Conservation (phyloP, 306 rosid genomes). For the Rubus idaeus region DNA sequence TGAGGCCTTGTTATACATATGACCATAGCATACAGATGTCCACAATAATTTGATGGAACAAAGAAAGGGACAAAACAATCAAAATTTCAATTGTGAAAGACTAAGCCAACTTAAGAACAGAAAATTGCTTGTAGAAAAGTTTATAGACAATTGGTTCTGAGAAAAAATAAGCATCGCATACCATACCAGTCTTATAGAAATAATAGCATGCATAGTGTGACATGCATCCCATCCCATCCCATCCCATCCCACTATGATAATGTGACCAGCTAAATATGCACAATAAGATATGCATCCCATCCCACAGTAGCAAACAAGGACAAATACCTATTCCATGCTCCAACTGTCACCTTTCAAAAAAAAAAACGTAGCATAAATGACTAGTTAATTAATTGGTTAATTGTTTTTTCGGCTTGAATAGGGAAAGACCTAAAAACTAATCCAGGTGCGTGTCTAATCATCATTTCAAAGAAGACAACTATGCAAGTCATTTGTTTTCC, state of each 20-base stretch:
- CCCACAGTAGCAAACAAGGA: background rate
- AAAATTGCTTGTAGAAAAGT: background rate
- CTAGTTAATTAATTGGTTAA: background rate
- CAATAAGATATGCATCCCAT: background rate
- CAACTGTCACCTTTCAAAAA: background rate
- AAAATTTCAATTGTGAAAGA: background rate
- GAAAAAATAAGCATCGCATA: background rate
- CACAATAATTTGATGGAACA: background rate
- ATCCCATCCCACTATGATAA: background rate
- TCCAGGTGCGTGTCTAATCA: background rate
- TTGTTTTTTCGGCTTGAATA: background rate
- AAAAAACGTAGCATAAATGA: background rate
- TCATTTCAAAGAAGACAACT: background rate
- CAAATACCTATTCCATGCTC: background rate
- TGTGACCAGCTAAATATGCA: background rate
- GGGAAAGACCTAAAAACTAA: background rate
- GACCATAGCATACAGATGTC: background rate
- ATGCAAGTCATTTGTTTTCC: background rate
- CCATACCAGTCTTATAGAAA: background rate
- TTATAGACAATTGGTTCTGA: background rate
- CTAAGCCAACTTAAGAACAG: conserved; percentile 1
- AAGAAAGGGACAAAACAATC: background rate
- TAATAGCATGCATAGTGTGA: background rate
- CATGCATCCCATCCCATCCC: background rate
- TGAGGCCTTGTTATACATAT: background rate